These are phyloP conservation scores for Psophocarpus tetragonolobus DNA, from an alignment of 306 rosid genomes.

Conservation along the genomic window DNA sequence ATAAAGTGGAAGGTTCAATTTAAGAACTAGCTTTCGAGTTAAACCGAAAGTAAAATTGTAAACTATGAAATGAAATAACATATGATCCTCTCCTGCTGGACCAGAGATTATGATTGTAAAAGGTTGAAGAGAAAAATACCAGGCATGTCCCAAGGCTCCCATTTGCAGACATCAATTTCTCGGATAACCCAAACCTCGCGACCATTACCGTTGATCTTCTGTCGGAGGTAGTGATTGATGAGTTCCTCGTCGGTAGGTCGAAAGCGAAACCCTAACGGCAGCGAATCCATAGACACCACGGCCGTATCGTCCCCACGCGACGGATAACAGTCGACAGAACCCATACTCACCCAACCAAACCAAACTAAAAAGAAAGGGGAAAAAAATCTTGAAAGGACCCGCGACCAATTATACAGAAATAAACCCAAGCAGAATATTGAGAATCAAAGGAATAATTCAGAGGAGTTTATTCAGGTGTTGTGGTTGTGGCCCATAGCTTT, in stretches of 20 bases:
- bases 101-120: not conserved
- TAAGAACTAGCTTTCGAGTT: not conserved
- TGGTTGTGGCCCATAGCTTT: constrained; percentile 39
- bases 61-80: not conserved
- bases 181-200: constrained; percentile 76
- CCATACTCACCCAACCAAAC: constrained; percentile 7
- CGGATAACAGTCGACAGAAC: constrained; percentile 17
- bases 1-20: not conserved
- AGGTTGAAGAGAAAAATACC: constrained; percentile 44
- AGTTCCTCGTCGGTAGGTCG: constrained; percentile 89
- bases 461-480: not conserved
- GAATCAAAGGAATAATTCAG: constrained; percentile 40
- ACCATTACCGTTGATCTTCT: constrained; percentile 75
- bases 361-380: not conserved
- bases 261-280: constrained; percentile 91
- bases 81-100: not conserved
- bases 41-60: too few species aligned
- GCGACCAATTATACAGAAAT: constrained; percentile 15
- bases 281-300: constrained; percentile 49
- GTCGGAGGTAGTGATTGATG: constrained; percentile 68
- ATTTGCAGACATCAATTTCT: constrained; percentile 91
- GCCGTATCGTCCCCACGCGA: constrained; percentile 36
- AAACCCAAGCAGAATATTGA: not conserved
- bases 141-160: constrained; percentile 98
- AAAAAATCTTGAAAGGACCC: not conserved